These are phyloP conservation scores for Pulveroboletus sp. DNA, from an alignment of 768 basidiomycete genomes.

Conservation along the genomic window DNA sequence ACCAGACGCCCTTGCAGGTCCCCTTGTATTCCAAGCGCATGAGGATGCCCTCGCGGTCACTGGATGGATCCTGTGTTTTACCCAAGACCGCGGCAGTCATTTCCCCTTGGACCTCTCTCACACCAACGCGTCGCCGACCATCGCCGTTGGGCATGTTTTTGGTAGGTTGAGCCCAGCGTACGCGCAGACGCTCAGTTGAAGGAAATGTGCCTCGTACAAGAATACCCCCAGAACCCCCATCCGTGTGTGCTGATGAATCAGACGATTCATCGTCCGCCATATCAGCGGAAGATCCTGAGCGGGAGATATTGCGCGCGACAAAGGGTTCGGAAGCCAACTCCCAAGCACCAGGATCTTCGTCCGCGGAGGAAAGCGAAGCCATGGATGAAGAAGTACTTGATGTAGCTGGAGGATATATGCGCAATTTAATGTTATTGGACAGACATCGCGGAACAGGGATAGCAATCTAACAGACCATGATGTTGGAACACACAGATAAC, in stretches of 20 bases:
- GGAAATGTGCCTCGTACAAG: slow-evolving; percentile 78
- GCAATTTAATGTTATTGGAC: slow-evolving; percentile 70
- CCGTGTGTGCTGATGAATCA: slow-evolving; percentile 55
- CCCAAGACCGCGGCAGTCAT: slow-evolving; percentile 62
- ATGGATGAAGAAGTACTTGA: slow-evolving; percentile 54
- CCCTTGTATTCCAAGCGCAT: slow-evolving; percentile 71
- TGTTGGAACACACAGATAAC: background rate
- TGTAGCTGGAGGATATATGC: slow-evolving; percentile 64
- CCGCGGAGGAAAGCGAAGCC: slow-evolving; percentile 74
- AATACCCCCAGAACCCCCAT: slow-evolving; percentile 56
- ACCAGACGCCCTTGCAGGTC: slow-evolving; percentile 76
- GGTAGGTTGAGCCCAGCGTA: slow-evolving; percentile 74
- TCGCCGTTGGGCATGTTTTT: slow-evolving; percentile 46
- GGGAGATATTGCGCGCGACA: slow-evolving; percentile 57
- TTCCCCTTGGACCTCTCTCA: slow-evolving; percentile 64
- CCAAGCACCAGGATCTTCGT: slow-evolving; percentile 69
- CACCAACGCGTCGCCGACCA: slow-evolving; percentile 65
- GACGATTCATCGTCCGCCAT: slow-evolving; percentile 84
- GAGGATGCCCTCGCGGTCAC: slow-evolving; percentile 49
- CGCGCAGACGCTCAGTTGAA: slow-evolving; percentile 68
- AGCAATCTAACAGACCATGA: slow-evolving; percentile 49
- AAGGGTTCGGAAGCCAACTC: slow-evolving; percentile 75
- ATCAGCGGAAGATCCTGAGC: slow-evolving; percentile 60
- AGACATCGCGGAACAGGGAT: slow-evolving; percentile 78
- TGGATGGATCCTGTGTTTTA: slow-evolving; percentile 37